phyloP scores from a whole-genome alignment of 108 stramenopile species.

The Pelagomonas calceolata region DNA sequence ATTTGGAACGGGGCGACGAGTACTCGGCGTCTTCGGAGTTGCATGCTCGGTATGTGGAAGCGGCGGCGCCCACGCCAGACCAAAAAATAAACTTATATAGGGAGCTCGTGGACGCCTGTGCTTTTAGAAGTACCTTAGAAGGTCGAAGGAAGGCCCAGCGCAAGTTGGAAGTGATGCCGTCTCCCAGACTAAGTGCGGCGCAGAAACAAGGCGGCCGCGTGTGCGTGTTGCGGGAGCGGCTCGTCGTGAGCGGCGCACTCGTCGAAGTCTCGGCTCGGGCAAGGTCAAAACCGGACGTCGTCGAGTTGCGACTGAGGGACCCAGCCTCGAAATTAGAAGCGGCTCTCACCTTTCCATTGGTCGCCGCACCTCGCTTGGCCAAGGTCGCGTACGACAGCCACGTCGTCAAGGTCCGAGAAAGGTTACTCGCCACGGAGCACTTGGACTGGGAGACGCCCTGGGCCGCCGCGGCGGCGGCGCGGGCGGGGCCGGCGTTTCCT shows the following conservation, averaged over 20 bases:
- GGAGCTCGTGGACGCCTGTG: not conserved
- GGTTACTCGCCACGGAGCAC: too few relatives aligned
- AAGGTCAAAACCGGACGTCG: not conserved
- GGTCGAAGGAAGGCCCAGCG: not conserved
- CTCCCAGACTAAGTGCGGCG: too few relatives aligned
- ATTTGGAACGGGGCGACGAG: not conserved
- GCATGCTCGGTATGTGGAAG: not conserved
- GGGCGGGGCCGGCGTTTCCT: not conserved
- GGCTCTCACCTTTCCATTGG: not conserved
- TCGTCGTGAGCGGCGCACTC: not conserved
- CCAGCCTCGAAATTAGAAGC: not conserved
- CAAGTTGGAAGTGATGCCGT: not conserved
- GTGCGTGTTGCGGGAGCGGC: not conserved
- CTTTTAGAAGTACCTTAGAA: not conserved
- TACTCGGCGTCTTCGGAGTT: not conserved
- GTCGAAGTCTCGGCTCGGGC: not conserved
- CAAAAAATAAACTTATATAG: not conserved
- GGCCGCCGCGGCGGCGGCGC: not conserved
- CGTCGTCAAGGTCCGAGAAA: not conserved
- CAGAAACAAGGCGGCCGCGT: not conserved
- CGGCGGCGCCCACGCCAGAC: not conserved
- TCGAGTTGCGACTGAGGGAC: not conserved
- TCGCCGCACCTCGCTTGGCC: not conserved
- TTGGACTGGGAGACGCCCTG: not conserved
- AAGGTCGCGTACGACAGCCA: not conserved